Conservation (phyloP, 2,329 filamentous ascomycete genomes). For the Dactylella cylindrospora region DNA sequence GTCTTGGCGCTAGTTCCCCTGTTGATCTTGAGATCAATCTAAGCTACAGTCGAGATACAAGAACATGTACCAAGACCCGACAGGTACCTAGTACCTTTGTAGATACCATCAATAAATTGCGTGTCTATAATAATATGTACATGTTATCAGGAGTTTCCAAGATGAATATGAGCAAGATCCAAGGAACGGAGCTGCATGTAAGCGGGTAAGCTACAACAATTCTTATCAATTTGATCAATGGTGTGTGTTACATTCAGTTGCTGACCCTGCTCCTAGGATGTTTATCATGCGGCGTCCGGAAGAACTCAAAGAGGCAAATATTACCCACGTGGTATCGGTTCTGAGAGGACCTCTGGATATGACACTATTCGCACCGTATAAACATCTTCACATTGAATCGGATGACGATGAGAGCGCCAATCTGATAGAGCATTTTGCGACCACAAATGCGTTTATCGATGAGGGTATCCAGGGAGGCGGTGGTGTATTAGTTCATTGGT, state of each 20-base stretch:
- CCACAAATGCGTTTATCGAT: slow-evolving; percentile 79
- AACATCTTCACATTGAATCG: slow-evolving; percentile 77
- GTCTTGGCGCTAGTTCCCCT: too few species aligned
- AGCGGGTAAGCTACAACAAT: slow-evolving; percentile 2
- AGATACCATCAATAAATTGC: too few species aligned
- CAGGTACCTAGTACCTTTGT: too few species aligned
- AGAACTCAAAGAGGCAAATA: slow-evolving; percentile 68
- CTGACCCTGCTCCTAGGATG: too few species aligned
- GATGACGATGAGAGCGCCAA: slow-evolving; percentile 91
- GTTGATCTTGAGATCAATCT: too few species aligned
- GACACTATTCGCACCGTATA: slow-evolving; percentile 63
- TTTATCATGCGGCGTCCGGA: slow-evolving; percentile 73
- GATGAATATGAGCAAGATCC: slow-evolving; percentile 4
- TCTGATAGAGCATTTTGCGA: slow-evolving; percentile 72
- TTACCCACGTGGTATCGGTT: slow-evolving; percentile 90
- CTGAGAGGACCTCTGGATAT: slow-evolving; percentile 64
- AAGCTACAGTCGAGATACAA: too few species aligned
- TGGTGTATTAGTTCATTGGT: slow-evolving; percentile 68
- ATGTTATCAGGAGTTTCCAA: neutral
- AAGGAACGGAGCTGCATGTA: neutral
- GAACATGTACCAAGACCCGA: too few species aligned
- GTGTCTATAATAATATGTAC: too few species aligned
- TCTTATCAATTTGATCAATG: too few species aligned
- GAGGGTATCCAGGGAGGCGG: slow-evolving; percentile 64
- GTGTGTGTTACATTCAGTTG: too few species aligned